Conservation (phyloP, 805 yeast genomes). For the Candida sithepensis region DNA sequence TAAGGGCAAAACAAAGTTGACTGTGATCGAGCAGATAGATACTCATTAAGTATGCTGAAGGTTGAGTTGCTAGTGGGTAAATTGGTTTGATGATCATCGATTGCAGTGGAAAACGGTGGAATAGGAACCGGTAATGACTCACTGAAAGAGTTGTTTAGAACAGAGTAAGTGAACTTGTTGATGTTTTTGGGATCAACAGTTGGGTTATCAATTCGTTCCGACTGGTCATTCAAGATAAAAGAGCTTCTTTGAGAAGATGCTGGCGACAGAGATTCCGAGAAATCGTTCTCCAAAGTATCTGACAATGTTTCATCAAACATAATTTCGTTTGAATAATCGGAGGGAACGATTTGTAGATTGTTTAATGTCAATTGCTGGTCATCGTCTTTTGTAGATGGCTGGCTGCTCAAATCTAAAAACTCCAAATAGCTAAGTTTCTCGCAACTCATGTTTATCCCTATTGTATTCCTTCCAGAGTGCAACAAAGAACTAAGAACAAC, state of each 20-base stretch:
- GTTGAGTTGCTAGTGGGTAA: no score
- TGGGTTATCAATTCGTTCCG: not conserved
- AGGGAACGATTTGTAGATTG: not conserved
- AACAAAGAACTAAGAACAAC: no score
- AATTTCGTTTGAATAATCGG: not conserved
- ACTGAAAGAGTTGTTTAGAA: not conserved
- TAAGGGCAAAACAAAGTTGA: no score
- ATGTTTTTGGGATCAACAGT: not conserved
- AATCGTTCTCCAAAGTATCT: not conserved
- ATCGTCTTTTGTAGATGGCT: not conserved
- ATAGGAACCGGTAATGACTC: no score
- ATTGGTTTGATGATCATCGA: no score
- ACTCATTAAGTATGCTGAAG: no score
- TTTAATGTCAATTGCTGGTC: not conserved
- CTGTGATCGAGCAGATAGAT: no score
- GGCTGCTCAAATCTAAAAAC: not conserved
- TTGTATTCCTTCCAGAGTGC: no score
- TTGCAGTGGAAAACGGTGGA: no score
- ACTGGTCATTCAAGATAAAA: not conserved
- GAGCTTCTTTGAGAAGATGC: not conserved
- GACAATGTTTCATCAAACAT: not conserved
- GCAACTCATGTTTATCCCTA: not conserved
- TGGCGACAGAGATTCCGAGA: not conserved
- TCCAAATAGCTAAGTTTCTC: not conserved
- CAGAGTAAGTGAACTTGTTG: not conserved